Evolutionary conservation across 345 rosid genomes (phyloP).

Genomic region (Citrus unshiu): DNA sequence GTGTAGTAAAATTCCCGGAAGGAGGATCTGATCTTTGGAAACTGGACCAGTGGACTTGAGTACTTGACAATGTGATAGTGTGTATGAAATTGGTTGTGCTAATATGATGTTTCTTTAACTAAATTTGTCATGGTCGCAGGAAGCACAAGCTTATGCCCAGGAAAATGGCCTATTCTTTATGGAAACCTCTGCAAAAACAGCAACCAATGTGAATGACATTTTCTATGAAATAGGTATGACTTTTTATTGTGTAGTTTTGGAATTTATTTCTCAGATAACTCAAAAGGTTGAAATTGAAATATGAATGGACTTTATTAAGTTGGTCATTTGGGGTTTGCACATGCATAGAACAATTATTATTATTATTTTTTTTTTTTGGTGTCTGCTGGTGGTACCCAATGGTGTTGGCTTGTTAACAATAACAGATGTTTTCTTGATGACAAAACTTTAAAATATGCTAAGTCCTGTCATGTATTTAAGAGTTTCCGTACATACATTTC

Average conservation of each 20-base stretch:
- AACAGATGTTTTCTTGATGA: neutral
- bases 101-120: neutral
- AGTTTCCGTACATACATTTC: neutral
- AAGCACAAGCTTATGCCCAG: conserved; percentile 78
- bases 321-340: neutral
- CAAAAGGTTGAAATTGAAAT: neutral
- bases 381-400: neutral
- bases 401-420: neutral
- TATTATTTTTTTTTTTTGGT: neutral
- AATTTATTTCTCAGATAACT: neutral
- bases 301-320: neutral
- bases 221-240: conserved; percentile 81
- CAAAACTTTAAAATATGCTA: neutral
- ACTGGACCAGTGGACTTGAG: neutral
- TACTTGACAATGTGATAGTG: no score
- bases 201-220: conserved; percentile 80
- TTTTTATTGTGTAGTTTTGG: neutral
- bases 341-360: neutral
- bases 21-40: neutral
- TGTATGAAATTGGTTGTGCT: neutral
- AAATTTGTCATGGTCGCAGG: conserved; percentile 41
- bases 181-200: conserved; percentile 98
- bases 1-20: neutral
- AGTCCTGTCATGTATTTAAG: neutral
- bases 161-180: conserved; percentile 90